Evolutionary conservation across 768 basidiomycete genomes (phyloP).

Genomic region (Panaeolus cyanescens): DNA sequence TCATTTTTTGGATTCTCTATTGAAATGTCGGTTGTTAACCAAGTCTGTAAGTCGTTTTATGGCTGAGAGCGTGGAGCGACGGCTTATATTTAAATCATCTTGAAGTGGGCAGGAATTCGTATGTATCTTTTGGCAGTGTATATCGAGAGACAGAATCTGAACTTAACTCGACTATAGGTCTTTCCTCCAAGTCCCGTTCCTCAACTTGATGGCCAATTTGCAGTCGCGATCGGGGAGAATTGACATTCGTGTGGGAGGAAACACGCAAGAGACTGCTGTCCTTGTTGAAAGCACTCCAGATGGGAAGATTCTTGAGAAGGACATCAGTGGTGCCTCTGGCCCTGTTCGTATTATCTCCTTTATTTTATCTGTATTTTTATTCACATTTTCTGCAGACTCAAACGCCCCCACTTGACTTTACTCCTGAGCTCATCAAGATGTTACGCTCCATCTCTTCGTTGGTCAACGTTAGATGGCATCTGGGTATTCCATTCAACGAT

Average conservation of each 20-base stretch:
- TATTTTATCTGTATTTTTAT: neutral
- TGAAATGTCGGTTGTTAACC: slow-evolving; percentile 63
- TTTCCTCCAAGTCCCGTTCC: slow-evolving; percentile 59
- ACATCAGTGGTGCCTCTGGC: slow-evolving; percentile 30
- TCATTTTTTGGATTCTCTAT: slow-evolving; percentile 59
- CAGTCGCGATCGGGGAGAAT: slow-evolving; percentile 62
- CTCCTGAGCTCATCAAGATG: slow-evolving; percentile 66
- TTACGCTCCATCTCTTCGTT: slow-evolving; percentile 64
- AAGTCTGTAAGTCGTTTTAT: slow-evolving; percentile 45
- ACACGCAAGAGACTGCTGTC: slow-evolving; percentile 71
- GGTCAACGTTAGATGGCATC: slow-evolving; percentile 67
- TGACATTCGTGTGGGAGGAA: slow-evolving; percentile 75
- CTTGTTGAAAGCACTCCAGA: slow-evolving; percentile 52
- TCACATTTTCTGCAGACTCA: slow-evolving; percentile 44
- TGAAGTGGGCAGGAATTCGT: slow-evolving; percentile 54
- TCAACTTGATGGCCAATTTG: slow-evolving; percentile 79
- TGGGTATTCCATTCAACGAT: slow-evolving; percentile 72
- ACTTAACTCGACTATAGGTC: slow-evolving; percentile 28
- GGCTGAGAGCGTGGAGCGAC: neutral
- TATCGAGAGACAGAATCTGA: neutral
- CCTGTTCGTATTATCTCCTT: slow-evolving; percentile 35
- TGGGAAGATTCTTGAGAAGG: slow-evolving; percentile 54
- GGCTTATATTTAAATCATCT: neutral
- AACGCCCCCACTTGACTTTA: slow-evolving; percentile 69
- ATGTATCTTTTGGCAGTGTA: slow-evolving; percentile 4